Base-by-base conservation (phyloP, 148 eudicot species). In the Cornus controversa region DNA sequence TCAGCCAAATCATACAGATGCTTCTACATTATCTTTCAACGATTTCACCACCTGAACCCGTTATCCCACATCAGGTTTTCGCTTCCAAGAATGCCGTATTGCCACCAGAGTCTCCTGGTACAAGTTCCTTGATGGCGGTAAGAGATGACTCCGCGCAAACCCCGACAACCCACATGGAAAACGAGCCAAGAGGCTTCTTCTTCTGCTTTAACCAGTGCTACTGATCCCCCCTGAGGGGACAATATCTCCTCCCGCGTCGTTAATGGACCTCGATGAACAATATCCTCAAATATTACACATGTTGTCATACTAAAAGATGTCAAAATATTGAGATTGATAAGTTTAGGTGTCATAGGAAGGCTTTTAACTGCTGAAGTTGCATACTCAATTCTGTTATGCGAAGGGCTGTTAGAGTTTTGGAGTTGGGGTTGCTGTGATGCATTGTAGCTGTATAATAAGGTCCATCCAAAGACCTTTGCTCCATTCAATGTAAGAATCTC, bases 51-150 rank as follows among this genome's bases (percentile, higher is more conserved):
- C 89, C 87, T 2, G 90, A 86, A 77, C 88, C 90, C 3, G 87
- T 83, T 4, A 82, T 90, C 58, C 99, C 97, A 25, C 80, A 85
- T 70, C 85, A 91, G 72, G 76, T 89, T 50, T 86, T 86, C 84
- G 80, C 97, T 47, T 80, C 96, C 23, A 88, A 86, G 75, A 94
- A 92, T 75, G 75, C 89, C n/a, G 86, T 93, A 42, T 82, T 90
- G 54, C 88, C 97, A 63, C 99, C 97, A 0, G 93, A 95, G 69
- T 95, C 97, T 77, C 99, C 96, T 9, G 97, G 99, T 24, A 93
- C 97, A 53, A 87, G 97, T 80, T 85, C 98, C 2, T 84, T 91
- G 75, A 90, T 95, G 96, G 85, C 87, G 40, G 83, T 70, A 42
- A 81, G 91, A 67, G 94, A 85, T 25, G 89, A 84, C 73, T 78